Evolutionary conservation across 2,329 filamentous ascomycete genomes (phyloP).

Genomic region (Exophiala sideris): DNA sequence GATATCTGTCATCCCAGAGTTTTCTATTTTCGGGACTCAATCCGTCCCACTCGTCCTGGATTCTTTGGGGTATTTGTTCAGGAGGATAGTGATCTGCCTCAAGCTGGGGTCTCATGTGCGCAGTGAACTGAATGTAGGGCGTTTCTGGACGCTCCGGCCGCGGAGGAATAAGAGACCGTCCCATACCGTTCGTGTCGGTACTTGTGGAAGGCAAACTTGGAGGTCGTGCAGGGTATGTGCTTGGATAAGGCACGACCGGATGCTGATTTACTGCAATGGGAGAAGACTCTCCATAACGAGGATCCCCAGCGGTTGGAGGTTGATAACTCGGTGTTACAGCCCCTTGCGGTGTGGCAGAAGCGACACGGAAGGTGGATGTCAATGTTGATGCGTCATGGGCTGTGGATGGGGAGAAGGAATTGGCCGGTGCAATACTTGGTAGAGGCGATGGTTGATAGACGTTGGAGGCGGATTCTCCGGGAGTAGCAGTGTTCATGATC

Average conservation of each 20-base stretch:
- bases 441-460: constrained; percentile 24
- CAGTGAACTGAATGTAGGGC: constrained; percentile 27
- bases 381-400: constrained; percentile 20
- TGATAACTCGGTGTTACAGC: constrained; percentile 1
- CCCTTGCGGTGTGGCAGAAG: constrained; percentile 16
- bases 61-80: constrained; percentile 23
- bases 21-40: constrained; percentile 24
- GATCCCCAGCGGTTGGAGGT: constrained; percentile 2
- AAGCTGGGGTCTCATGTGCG: constrained; percentile 27
- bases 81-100: constrained; percentile 26
- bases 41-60: constrained; percentile 27
- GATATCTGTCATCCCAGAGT: constrained; percentile 28
- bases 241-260: constrained; percentile 7
- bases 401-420: constrained; percentile 22
- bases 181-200: constrained; percentile 12
- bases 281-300: constrained; percentile 20
- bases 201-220: constrained; percentile 6
- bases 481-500: constrained; percentile 23
- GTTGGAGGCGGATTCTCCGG: constrained; percentile 7
- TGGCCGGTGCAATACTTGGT: constrained; percentile 25
- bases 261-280: constrained; percentile 19
- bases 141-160: constrained; percentile 24
- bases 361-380: constrained; percentile 23
- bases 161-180: constrained; percentile 1
- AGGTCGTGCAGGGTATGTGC: constrained; percentile 4